phyloP scores from a whole-genome alignment of 2,329 filamentous ascomycete genomes.

The Thielaviopsis euricoi region DNA sequence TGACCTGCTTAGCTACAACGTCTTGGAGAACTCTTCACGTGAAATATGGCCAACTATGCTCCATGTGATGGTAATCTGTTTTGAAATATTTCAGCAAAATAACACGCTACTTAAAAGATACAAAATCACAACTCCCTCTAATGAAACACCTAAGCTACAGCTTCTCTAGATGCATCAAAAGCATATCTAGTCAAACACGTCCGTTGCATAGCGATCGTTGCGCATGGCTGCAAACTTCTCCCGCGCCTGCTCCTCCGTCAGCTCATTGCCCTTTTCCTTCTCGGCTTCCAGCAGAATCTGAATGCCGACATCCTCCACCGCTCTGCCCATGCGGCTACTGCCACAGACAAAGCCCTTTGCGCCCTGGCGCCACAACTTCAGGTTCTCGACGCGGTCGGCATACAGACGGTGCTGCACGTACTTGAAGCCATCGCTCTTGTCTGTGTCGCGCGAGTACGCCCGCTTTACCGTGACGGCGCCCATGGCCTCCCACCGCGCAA shows the following conservation, averaged over 20 bases:
- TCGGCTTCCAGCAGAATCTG: conserved; percentile 20
- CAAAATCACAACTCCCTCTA: too few species aligned
- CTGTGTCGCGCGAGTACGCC: conserved; percentile 31
- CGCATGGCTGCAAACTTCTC: conserved; percentile 32
- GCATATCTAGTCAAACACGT: conserved; percentile 37
- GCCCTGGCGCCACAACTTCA: conserved; percentile 24
- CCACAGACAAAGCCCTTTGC: conserved; percentile 51
- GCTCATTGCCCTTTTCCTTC: conserved; percentile 18
- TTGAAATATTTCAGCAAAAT: too few species aligned
- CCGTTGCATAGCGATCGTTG: conserved; percentile 41
- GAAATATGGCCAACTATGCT: too few species aligned
- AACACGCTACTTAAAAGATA: too few species aligned
- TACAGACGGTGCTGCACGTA: conserved; percentile 31
- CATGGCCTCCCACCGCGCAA: conserved; percentile 39
- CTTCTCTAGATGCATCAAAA: not conserved
- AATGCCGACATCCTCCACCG: conserved; percentile 25
- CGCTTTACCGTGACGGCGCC: conserved; percentile 46
- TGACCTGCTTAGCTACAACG: too few species aligned
- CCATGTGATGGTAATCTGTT: too few species aligned
- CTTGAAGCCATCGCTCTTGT: conserved; percentile 29
- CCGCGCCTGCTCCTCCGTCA: conserved; percentile 24
- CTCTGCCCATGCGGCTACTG: conserved; percentile 32
- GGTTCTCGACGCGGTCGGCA: conserved; percentile 21
- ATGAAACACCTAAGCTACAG: too few species aligned
- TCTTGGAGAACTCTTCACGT: too few species aligned